Conservation (phyloP, 768 basidiomycete genomes). For the Termitomyces sp. region DNA sequence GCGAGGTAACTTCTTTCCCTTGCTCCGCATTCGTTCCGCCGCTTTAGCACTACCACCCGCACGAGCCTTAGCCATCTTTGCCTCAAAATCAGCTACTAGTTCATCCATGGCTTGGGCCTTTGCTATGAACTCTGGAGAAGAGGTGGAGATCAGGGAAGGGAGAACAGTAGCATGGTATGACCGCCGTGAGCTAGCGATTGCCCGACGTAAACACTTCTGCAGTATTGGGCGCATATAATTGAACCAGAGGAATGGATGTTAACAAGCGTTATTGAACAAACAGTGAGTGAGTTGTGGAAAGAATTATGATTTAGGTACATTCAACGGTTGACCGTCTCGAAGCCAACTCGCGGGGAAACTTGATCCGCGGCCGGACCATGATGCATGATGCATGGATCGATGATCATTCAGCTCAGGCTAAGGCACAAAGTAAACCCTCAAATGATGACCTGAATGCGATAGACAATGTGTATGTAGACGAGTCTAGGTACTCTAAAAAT, state of each 20-base stretch:
- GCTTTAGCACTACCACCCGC: constrained; percentile 76
- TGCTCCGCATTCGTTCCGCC: constrained; percentile 66
- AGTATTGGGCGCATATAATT: constrained; percentile 16
- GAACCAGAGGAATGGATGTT: background rate
- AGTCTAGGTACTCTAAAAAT: constrained; percentile 46
- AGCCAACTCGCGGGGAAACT: constrained; percentile 13
- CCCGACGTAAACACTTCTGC: constrained; percentile 12
- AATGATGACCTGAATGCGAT: background rate
- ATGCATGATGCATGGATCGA: no score
- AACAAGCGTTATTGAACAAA: background rate
- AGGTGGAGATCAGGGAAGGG: constrained; percentile 65
- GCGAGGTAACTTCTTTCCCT: constrained; percentile 80
- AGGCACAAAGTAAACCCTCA: background rate
- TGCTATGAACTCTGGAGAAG: constrained; percentile 66
- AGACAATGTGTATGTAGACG: background rate
- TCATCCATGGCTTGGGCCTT: constrained; percentile 68
- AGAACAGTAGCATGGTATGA: constrained; percentile 70
- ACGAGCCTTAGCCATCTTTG: constrained; percentile 53
- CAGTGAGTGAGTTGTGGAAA: background rate
- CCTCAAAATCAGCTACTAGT: constrained; percentile 61
- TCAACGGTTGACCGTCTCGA: background rate
- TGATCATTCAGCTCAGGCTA: no score
- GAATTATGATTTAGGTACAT: constrained; percentile 5
- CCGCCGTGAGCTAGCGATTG: constrained; percentile 22
- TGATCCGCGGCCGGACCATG: constrained; percentile 2